Evolutionary conservation across 345 rosid species (phyloP), one percentile per base, ranked within the genome.

Genomic region (Litchi chinensis): DNA sequence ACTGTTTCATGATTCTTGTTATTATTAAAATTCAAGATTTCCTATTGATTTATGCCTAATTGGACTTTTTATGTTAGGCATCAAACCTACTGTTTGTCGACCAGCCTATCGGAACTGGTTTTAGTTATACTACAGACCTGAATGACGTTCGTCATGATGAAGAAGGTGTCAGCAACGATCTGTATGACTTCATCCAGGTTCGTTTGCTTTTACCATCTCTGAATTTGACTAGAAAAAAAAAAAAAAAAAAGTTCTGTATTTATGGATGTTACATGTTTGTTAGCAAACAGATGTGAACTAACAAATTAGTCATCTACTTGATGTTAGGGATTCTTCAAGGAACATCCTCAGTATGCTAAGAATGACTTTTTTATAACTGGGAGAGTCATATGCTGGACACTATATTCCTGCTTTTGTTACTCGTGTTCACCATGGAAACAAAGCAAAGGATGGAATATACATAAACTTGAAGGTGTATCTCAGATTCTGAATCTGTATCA

Each of bases 351-450:
- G 78, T 84, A 82, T 12, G 86, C 59, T 4, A 87, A 86, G 50
- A 94, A 94, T 56, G 96, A 94, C 72, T 97, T 97, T 79, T 94
- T 77, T 80, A 90, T 97, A 5, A 92, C 95, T 2, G 99, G n/a
- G 99, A 74, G 98, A 97, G 82, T 97, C 99, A 3, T 93, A 93
- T 1, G 99, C 98, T 44, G 99, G 99, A 48, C 97, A 95, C 65
- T 94, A 93, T 74, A 82, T 95, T 63, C 99, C 99, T 0, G 95
- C 97, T 9, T 84, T 95, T 26, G 98, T 97, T 59, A 65, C 90
- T 50, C 82, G 98, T 43, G 83, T 97, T 79, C 85, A 89, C 48
- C 59, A 78, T 56, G 99, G 93, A 76, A 94, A 97, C 92, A 94
- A 87, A 71, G 91, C 86, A 11, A 92, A 91, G 5, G 91, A 91